Conservation (phyloP, 1,139 yeast species). For the Magnusiomyces starmeri region DNA sequence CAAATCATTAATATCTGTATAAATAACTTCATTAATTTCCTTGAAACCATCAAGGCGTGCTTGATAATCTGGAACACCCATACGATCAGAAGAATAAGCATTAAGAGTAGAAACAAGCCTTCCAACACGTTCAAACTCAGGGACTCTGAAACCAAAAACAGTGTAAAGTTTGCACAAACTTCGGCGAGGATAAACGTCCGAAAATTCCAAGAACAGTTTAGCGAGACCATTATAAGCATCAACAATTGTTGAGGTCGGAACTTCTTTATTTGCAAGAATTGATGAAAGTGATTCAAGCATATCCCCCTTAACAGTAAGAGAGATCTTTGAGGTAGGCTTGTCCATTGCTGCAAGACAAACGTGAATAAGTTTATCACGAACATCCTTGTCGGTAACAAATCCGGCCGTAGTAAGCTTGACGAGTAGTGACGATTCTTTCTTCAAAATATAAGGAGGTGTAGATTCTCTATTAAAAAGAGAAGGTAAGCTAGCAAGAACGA, state of each 20-base stretch:
- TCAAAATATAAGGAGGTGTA: constrained; percentile 34
- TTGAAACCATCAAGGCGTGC: constrained; percentile 63
- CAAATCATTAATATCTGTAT: constrained; percentile 38
- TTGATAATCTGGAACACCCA: constrained; percentile 76
- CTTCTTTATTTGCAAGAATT: constrained; percentile 47
- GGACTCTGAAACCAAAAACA: constrained; percentile 51
- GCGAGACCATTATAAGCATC: constrained; percentile 52
- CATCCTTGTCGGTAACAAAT: constrained; percentile 50
- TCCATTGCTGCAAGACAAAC: constrained; percentile 59
- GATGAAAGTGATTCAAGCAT: constrained; percentile 52
- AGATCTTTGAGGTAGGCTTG: constrained; percentile 51
- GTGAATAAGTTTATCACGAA: constrained; percentile 47
- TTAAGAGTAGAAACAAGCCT: constrained; percentile 56
- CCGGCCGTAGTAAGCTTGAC: constrained; percentile 54
- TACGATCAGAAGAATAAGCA: constrained; percentile 53
- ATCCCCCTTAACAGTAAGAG: constrained; percentile 46
- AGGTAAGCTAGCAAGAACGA: constrained; percentile 27
- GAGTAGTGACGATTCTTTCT: constrained; percentile 47
- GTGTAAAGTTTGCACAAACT: constrained; percentile 53
- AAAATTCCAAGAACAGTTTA: constrained; percentile 49
- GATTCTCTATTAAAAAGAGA: constrained; percentile 23
- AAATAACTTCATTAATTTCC: constrained; percentile 50
- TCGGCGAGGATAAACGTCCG: constrained; percentile 54
- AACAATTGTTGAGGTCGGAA: constrained; percentile 46
- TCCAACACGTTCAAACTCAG: constrained; percentile 42